Base-by-base conservation (phyloP, 345 rosid species). In the Pugionium cornutum region DNA sequence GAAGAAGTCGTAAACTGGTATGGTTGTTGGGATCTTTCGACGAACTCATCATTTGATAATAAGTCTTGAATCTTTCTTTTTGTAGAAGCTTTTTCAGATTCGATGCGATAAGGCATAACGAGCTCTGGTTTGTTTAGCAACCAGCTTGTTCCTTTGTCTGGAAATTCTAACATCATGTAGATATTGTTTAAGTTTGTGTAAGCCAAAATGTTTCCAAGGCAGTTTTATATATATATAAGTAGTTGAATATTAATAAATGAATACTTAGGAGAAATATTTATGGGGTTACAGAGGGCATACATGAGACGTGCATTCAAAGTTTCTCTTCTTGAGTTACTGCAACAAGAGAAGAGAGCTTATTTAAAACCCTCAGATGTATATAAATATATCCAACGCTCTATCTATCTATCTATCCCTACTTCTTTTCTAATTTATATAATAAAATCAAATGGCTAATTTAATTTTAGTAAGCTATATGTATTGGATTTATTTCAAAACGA, bases 51-150 rank as follows among this genome's bases (percentile, higher is more conserved):
- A 67, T 74, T 64, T 77, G 33, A 55, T 40, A 2, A 58, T 52
- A 67, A 50, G 5, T 81, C 83, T 45, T 67, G 82, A 76, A 69
- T 43, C 66, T 79, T 86, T 50, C 96, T 79, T 80, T 89, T 88
- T 65, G 69, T 86, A 7, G 80, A 78, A 31, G 36, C 57, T 70
- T 72, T 53, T 51, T 70, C 76, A 37, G 80, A 37, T 10, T 73
- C 82, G 39, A 68, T 68, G 27, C 37, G 4, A 2, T 49, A 48
- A 47, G 55, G 75, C 26, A 44, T 25, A 56, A 30, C 58, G 5
- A 69, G 26, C 58, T 62, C 68, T 57, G 70, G 68, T 41, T 55
- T 75, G 32, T 77, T 75, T 9, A 76, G 72, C 27, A 79, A 73
- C 9, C 78, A 39, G 55, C 59, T 59, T 29, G 74, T 52, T 26